Evolutionary conservation across 352 stramenopile species (phyloP), one percentile per base, ranked within the genome.

Genomic region (Pythium monospermum): DNA sequence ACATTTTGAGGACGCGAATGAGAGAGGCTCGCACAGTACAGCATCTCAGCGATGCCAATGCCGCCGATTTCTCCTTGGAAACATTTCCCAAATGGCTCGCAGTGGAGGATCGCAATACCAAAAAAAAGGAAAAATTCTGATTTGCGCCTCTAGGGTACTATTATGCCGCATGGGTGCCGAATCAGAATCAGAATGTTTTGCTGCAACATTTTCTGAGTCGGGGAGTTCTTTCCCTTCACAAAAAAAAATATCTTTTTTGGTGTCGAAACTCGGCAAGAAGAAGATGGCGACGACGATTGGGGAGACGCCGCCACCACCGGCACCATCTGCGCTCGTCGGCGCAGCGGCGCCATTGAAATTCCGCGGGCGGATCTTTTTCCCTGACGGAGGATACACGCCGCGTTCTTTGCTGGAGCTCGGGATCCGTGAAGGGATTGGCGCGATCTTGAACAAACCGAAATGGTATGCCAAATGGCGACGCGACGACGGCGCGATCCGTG

Each of bases 11-110:
- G n/a, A n/a, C n/a, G n/a, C n/a, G n/a, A n/a, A n/a, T n/a, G n/a
- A n/a, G n/a, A n/a, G n/a, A 97, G 63, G 50, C 86, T 96, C 27
- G 89, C 94, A 58, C 84, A 96, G 59, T 96, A 97, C 38, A 97
- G 78, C 89, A 97, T 97, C 57, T 97, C 87, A 10, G 86, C 85
- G 53, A 96, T 84, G 21, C 83, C 83, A 16, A 97, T 94, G 30
- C 89, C 89, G 21, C 89, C 89, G 23, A 95, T 87, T 3, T 73
- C 64, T 57, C 92, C 79, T 40, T 94, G 69, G 57, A 97, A 96
- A 46, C 75, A 85, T 53, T 91, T 89, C 10, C 79, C 82, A 53
- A 97, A 97, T 0, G 87, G 88, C 69, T 96, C 80, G 61, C 85
- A 96, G 48, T 94, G 95, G 82, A 95, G 96, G 49, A 97, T 92